A percentile compares a stretch with the other conserved stretches of the same genome.
Conservation (phyloP, 192 early-diverging fungal genomes). For the Coemansia sp. region DNA sequence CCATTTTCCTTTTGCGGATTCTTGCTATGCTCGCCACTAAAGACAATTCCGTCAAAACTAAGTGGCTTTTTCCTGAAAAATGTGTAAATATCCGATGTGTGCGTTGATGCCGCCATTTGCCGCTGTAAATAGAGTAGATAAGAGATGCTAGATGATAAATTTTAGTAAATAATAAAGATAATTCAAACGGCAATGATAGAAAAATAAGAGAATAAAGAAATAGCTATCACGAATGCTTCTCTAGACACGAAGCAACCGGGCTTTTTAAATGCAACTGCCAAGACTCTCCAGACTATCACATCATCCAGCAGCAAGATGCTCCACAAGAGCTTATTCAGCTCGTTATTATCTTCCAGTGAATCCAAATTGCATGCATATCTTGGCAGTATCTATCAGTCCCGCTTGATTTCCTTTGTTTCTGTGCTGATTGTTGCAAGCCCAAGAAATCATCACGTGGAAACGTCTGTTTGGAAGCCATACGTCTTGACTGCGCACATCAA, state of each 20-base stretch:
- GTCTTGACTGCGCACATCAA: neutral
- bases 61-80: slow-evolving; percentile 1
- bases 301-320: too few relatives aligned
- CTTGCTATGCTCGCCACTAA: neutral
- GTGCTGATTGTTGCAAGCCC: neutral
- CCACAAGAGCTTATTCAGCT: too few relatives aligned
- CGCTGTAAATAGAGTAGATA: too few relatives aligned
- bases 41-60: neutral
- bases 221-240: neutral
- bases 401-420: neutral
- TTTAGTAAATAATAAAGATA: too few relatives aligned
- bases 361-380: neutral
- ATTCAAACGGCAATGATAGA: neutral
- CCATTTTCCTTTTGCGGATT: slow-evolving; percentile 2
- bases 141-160: too few relatives aligned
- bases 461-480: neutral
- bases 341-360: neutral
- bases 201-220: neutral
- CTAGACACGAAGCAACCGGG: neutral
- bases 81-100: neutral
- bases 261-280: neutral
- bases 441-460: neutral
- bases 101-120: too few relatives aligned
- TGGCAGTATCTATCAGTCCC: neutral
- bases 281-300: neutral